Base-by-base conservation (phyloP, 345 rosid genomes). In the Eucalyptus brandiana region DNA sequence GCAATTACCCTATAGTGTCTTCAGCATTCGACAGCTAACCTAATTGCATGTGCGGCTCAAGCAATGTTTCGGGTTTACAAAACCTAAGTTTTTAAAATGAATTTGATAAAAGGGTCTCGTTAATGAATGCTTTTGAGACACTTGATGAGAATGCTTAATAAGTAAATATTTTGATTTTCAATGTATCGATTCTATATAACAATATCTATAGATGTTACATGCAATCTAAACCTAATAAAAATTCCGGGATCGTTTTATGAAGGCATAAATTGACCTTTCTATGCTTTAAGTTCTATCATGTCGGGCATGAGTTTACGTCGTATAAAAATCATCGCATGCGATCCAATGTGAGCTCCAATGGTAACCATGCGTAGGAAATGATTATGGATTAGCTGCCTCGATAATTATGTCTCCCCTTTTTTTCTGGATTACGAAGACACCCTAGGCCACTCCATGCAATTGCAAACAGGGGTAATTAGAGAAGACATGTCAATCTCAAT, bases 91-190 rank as follows among this genome's bases (percentile, higher is more conserved):
- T 76, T 76, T 40, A 6, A 40, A 40, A 76, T 2, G 5, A 12
- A 23, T 21, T 40, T 11, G 4, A 0, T 34, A 3, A 72, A 72
- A 18, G 2, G 3, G 5, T 1, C 1, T 37, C 2, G 1, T 72
- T 21, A 37, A 72, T 0, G 0, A 72, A 6, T 21, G 0, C 26
- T 37, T 2, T 15, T 1, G 40, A 69, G 45, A 21, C 45, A 72
- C 40, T 72, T 37, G 0, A 0, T 11, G 1, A 37, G 45, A 0
- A 37, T 19, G 0, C 2, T 72, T 6, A 3, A 19, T 6, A 21
- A 72, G 4, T 3, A 37, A 37, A 72, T 37, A 6, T 72, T 72
- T 37, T 37, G 16, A 72, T 21, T 37, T 72, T 72, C 1, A 72
- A 11, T 72, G 3, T 28, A 72, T 6, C 4, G 2, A 37, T 10